phyloP scores from a whole-genome alignment of 2,329 filamentous ascomycete genomes.

The Rhynchosporium secalis region DNA sequence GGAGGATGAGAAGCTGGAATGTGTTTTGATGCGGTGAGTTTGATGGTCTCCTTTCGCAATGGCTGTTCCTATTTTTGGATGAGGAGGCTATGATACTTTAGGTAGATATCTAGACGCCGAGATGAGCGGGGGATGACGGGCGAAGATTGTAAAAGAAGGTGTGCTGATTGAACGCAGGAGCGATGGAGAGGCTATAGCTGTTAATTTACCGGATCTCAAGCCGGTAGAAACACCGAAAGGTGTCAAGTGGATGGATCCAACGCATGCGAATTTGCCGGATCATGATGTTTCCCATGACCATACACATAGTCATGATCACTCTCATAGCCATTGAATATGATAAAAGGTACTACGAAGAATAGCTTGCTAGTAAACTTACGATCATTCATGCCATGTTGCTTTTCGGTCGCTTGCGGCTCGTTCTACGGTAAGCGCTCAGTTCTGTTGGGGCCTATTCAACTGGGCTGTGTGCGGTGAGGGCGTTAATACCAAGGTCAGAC shows the following conservation, averaged over 20 bases:
- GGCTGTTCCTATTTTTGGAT: too few species aligned
- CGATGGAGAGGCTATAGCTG: constrained; percentile 46
- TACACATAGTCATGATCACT: constrained; percentile 18
- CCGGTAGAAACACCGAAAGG: constrained; percentile 46
- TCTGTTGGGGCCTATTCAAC: too few species aligned
- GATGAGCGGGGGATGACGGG: too few species aligned
- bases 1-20: constrained; percentile 45
- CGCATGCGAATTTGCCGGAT: constrained; percentile 40
- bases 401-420: too few species aligned
- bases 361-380: too few species aligned
- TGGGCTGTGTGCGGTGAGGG: too few species aligned
- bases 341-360: neutral
- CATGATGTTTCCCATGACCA: constrained; percentile 20
- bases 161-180: constrained; percentile 36
- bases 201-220: constrained; percentile 46
- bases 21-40: constrained; percentile 35
- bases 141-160: too few species aligned
- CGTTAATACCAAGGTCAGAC: too few species aligned
- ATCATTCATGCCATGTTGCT: too few species aligned
- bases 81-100: too few species aligned
- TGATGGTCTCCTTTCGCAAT: neutral
- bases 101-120: too few species aligned
- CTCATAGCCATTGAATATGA: constrained; percentile 10
- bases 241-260: constrained; percentile 49
- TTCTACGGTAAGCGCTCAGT: too few species aligned